A percentile compares a stretch with the other conserved stretches of the same genome.
phyloP scores from a whole-genome alignment of 2,329 filamentous ascomycete species.

The Boeremia lycopersici region DNA sequence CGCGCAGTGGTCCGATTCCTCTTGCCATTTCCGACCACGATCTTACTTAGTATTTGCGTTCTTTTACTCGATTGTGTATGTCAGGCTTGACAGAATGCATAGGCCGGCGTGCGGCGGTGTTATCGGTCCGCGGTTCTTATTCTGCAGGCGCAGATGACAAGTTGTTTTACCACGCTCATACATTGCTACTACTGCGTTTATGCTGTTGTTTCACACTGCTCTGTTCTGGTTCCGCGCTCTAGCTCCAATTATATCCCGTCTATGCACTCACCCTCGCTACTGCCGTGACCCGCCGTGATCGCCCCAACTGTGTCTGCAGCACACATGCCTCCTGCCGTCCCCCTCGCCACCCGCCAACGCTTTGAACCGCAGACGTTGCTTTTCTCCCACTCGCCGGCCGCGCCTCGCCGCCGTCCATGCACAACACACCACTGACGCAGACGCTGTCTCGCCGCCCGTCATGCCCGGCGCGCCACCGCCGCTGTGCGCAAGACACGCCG shows the following conservation, averaged over 20 bases:
- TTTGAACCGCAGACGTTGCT: too few relatives aligned
- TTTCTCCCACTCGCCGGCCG: too few relatives aligned
- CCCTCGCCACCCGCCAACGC: too few relatives aligned
- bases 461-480: too few relatives aligned
- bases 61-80: conserved; percentile 3
- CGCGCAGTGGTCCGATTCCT: background rate
- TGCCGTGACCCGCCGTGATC: background rate
- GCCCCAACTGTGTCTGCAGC: background rate
- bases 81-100: conserved; percentile 19
- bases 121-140: background rate
- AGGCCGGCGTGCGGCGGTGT: conserved; percentile 15
- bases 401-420: too few relatives aligned
- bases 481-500: too few relatives aligned
- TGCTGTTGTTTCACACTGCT: conserved; percentile 7
- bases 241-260: conserved; percentile 12
- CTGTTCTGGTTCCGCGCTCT: conserved; percentile 7
- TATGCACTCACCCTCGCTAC: background rate
- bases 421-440: too few relatives aligned
- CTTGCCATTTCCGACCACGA: background rate
- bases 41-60: background rate
- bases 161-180: background rate
- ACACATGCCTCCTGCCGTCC: background rate
- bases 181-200: background rate
- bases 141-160: conserved; percentile 1
- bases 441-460: too few relatives aligned